phyloP scores from a whole-genome alignment of 1,284 basidiomycete genomes.

The Sanghuangporus sanghuang region DNA sequence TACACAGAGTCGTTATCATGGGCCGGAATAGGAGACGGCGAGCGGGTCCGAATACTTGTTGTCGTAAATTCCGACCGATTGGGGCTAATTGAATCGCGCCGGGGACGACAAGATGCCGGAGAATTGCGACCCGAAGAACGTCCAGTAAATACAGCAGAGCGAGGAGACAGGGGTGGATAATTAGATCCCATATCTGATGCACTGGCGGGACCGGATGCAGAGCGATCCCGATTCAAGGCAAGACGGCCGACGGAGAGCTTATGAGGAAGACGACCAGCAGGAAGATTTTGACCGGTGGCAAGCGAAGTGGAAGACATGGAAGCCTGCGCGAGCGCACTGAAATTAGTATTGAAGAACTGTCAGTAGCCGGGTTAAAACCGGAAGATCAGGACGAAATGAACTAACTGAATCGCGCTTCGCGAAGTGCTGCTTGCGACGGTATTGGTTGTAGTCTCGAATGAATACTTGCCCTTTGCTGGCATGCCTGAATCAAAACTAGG shows the following conservation, averaged over 20 bases:
- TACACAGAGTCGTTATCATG: constrained; percentile 25
- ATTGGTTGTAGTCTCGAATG: constrained; percentile 53
- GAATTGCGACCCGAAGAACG: constrained; percentile 21
- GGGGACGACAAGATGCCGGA: constrained; percentile 14
- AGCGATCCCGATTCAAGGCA: constrained; percentile 27
- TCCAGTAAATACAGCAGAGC: constrained; percentile 22
- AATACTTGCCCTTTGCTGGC: constrained; percentile 44
- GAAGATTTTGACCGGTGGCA: constrained; percentile 28
- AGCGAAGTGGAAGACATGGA: constrained; percentile 54
- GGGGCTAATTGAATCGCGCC: constrained; percentile 12
- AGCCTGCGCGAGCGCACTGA: constrained; percentile 49
- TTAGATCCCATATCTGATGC: constrained; percentile 17
- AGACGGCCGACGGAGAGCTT: constrained; percentile 29
- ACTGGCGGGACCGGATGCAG: constrained; percentile 19
- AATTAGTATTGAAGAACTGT: background rate
- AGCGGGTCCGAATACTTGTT: constrained; percentile 8
- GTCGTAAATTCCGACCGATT: constrained; percentile 13
- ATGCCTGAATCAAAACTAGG: constrained; percentile 56
- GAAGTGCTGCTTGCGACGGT: constrained; percentile 38
- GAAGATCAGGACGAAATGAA: constrained; percentile 3
- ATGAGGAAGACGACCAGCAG: constrained; percentile 31
- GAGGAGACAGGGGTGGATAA: constrained; percentile 22
- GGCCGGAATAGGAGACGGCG: constrained; percentile 19
- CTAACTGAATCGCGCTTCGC: constrained; percentile 55
- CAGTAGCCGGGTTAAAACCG: constrained; percentile 7